Conservation (phyloP, 768 basidiomycete species). For the Pleurotus pulmonarius region DNA sequence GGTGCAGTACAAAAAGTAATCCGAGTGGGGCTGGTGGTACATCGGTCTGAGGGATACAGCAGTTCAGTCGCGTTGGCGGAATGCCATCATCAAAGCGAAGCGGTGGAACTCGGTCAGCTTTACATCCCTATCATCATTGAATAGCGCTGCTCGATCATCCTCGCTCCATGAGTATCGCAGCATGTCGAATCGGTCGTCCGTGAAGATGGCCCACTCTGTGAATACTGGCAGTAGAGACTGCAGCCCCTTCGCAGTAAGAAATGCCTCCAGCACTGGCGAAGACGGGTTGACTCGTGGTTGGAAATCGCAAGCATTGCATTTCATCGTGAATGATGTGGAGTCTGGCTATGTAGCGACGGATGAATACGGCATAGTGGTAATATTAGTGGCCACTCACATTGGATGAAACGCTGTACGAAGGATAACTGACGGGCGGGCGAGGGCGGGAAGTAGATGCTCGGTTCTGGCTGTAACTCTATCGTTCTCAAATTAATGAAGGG, state of each 20-base stretch:
- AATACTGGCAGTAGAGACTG: background rate
- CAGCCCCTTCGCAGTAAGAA: background rate
- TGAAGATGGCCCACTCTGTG: background rate
- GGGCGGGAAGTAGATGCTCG: too few relatives aligned
- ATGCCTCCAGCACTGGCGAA: background rate
- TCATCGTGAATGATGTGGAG: background rate
- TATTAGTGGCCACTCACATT: too few relatives aligned
- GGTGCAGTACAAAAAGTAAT: background rate
- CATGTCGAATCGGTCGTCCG: background rate
- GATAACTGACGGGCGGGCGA: too few relatives aligned
- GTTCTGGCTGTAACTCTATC: too few relatives aligned
- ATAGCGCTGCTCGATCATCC: background rate
- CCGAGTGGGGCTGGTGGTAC: background rate
- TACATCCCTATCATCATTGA: background rate
- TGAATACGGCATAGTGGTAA: too few relatives aligned
- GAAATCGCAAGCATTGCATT: background rate
- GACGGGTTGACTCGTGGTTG: background rate
- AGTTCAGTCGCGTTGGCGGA: background rate
- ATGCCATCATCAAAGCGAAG: conserved; percentile 6
- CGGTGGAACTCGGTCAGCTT: conserved; percentile 3
- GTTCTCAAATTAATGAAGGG: too few relatives aligned
- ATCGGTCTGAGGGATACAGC: background rate
- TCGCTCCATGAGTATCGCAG: background rate
- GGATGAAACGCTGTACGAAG: too few relatives aligned
- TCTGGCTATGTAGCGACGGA: too few relatives aligned